Base-by-base conservation (phyloP, 176 grass and related monocot species). In the Eleusine coracana region DNA sequence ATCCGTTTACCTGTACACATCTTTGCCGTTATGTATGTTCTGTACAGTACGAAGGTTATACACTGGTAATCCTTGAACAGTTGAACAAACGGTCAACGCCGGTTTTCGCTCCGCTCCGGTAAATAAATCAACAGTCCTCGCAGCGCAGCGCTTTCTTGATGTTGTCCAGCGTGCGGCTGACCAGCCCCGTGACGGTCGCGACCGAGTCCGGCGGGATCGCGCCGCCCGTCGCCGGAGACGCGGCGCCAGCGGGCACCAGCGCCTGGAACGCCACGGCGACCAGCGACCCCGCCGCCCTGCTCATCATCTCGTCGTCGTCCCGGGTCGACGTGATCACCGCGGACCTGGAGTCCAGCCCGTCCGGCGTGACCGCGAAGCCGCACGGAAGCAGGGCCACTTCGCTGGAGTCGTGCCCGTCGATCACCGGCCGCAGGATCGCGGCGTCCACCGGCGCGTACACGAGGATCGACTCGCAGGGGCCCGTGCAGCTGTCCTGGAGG, bases 401-500 rank as follows among this genome's bases (percentile, higher is more conserved):
- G 74, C 92, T 83, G 3, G 96, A 90, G 78, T 93, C 96, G 29
- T 72, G 84, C 21, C 96, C 90, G 31, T 56, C 48, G 81, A 88
- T 78, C 70, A 95, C 92, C n/a, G 76, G 72, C 69, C 76, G 84
- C 63, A 93, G 70, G 68, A 34, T 23, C 48, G 73, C 79, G 75
- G 75, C 77, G 42, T 98, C 92, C 37, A 93, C 69, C 28, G 80
- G 63, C 52, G 90, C 67, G 82, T 89, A 93, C 20, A 89, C 79
- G 60, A 93, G 21, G 45, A 58, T 68, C 13, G 84, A 95, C 73
- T 95, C 92, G 60, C 84, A 93, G n/a, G 90, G 29, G 80, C 39
- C 90, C 45, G 82, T 88, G 79, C 88, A 82, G 82, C 83, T 86
- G 82, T 98, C 92, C 82, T 98, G 92, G 64, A 95, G 41, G 38